Evolutionary conservation across 139 green algal genomes (phyloP), one percentile per base, ranked within the genome.

Genomic region (Desmodesmus armatus): DNA sequence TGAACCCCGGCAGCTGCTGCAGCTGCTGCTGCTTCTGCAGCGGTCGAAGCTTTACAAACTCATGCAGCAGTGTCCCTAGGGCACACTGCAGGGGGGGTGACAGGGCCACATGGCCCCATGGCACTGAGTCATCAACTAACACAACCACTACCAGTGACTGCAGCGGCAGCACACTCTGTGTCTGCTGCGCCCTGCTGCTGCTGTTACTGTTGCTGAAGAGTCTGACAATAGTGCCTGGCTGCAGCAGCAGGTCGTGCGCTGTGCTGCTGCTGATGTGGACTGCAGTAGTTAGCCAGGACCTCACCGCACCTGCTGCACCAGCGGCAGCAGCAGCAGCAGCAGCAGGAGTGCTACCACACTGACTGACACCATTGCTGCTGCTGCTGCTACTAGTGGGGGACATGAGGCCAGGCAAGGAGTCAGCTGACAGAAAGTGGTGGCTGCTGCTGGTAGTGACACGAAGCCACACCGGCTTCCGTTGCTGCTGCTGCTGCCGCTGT

Each of bases 31-130:
- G 81, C 70, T 70, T 63, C 49, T 40, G 58, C 63, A 63, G 37
- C 49, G 44, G 84, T 44, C 83, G 31, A 39, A 90, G 13, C 49
- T 60, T 49, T 43, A 93, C 79, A 33, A 82, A 80, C 69, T 69
- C 73, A 78, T 88, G 83, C 55, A 65, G 51, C 58, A 69, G 55
- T 60, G 92, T 47, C 25, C 82, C 80, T 70, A 92, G 66, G 47
- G 63, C 65, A 37, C 78, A 71, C 73, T 87, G 89, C 85, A 92
- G 72, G 37, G 90, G 87, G 23, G 89, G 86, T 27, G 89, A 71
- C 35, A 92, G 43, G 86, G 78, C 87, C n/a, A 91, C 84, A 66
- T 93, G 89, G 0, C 89, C 88, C 35, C 58, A 70, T 35, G 87
- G 67, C 63, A 92, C 89, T 2, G 39, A 66, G 2, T 80, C 80